A percentile compares a stretch with the other conserved stretches of the same genome.
Conservation (phyloP, 2,329 filamentous ascomycete genomes). For the Fusarium tjaetaba region DNA sequence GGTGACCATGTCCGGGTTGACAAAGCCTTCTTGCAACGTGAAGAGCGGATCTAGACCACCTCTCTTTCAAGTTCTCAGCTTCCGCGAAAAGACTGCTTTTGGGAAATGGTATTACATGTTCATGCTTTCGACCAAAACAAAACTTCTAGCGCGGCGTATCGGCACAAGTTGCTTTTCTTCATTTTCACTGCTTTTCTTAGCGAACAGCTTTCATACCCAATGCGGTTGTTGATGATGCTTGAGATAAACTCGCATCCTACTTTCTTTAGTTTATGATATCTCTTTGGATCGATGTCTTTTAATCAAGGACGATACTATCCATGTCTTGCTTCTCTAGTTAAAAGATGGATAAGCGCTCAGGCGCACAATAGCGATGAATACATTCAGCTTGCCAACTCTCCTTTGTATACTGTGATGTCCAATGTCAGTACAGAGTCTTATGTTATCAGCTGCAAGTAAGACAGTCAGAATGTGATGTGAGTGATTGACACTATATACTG, state of each 20-base stretch:
- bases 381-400: neutral
- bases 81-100: slow-evolving; percentile 9
- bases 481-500: slow-evolving; percentile 18
- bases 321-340: slow-evolving; percentile 4
- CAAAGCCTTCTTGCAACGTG: slow-evolving; percentile 45
- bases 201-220: slow-evolving; percentile 7
- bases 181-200: neutral
- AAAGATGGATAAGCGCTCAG: slow-evolving; percentile 23
- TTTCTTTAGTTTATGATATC: neutral
- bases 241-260: slow-evolving; percentile 23
- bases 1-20: slow-evolving; percentile 44
- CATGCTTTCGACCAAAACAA: slow-evolving; percentile 8
- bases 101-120: slow-evolving; percentile 11
- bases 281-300: neutral
- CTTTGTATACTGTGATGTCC: neutral
- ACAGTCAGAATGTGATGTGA: neutral
- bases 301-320: neutral
- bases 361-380: slow-evolving; percentile 12
- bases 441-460: neutral
- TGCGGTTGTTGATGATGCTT: slow-evolving; percentile 6
- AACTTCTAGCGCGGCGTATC: slow-evolving; percentile 33
- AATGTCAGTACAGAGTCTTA: neutral
- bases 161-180: slow-evolving; percentile 10
- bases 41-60: slow-evolving; percentile 43
- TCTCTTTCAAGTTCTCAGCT: neutral